Evolutionary conservation across 2,329 filamentous ascomycete species (phyloP), one percentile per base, ranked within the genome.

Genomic region (Calonectria ilicicola): DNA sequence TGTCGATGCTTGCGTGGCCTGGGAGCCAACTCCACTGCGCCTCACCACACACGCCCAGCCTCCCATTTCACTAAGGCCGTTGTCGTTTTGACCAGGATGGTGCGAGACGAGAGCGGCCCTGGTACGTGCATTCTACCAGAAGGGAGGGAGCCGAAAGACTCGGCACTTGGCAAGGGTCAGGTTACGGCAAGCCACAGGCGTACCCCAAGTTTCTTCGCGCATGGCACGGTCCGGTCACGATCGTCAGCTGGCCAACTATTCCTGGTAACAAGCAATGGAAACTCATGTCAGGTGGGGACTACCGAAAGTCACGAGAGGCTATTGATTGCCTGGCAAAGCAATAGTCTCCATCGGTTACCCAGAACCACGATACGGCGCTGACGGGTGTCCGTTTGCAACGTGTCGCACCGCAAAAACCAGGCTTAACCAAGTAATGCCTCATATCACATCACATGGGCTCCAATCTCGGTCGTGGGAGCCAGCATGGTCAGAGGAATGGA

Each of bases 401-500:
- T 70, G 64, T 62, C 49, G 40, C 47, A 74, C 65, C 19, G 56
- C 38, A 5, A 32, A 71, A 15, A 40, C 65, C 51, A 56, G 26
- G 69, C 46, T 62, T 14, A 53, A 60, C 46, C 47, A 67, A 65
- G 60, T 63, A 65, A 67, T 63, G 53, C 63, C 62, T 73, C 65
- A 72, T 35, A 56, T 67, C 66, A 76, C 73, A 68, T 73, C 68
- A 67, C 67, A 51, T 62, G 47, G 58, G 63, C 66, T 53, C 49
- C 60, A 76, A 79, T 75, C 70, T 71, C 74, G 68, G 72, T 67
- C 75, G 49, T 60, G 66, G 51, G 71, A 72, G 65, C 46, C 35
- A 67, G 67, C 67, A 69, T 74, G 71, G 72, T 56, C 67, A 73
- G 76, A 74, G 66, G 67, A 70, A 76, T 70, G 63, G 72, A 69